A percentile compares a stretch with the other conserved stretches of the same genome.
Conservation (phyloP, 2,329 filamentous ascomycete species). For the Kalaharituber pfeilii region DNA sequence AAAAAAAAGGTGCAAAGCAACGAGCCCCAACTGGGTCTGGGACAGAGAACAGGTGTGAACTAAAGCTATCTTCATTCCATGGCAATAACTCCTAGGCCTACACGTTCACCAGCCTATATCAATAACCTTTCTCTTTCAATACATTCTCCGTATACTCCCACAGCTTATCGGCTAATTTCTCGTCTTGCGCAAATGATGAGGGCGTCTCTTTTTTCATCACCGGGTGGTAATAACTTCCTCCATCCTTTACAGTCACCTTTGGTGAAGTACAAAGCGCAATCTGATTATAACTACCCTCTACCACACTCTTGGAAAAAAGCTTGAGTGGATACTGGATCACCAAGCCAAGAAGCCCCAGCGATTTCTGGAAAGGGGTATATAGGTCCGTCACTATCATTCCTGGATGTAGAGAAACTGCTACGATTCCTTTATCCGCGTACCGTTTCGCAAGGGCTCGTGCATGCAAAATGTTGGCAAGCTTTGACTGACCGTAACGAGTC, state of each 20-base stretch:
- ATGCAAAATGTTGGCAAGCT: conserved; percentile 33
- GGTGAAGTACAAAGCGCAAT: conserved; percentile 10
- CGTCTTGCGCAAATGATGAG: not conserved
- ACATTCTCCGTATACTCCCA: not conserved
- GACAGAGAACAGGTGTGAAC: too few species aligned
- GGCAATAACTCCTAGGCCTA: too few species aligned
- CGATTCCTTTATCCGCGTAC: conserved; percentile 26
- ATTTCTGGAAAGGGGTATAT: conserved; percentile 1
- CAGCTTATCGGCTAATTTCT: not conserved
- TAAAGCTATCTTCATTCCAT: too few species aligned
- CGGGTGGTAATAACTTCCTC: conserved; percentile 10
- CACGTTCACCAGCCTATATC: too few species aligned
- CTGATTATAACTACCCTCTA: conserved; percentile 10
- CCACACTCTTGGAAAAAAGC: conserved; percentile 6
- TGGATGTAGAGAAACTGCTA: conserved; percentile 28
- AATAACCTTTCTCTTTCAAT: not conserved
- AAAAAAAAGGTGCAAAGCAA: too few species aligned
- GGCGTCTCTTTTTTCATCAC: not conserved
- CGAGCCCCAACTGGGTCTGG: too few species aligned
- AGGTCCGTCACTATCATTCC: conserved; percentile 28
- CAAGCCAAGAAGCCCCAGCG: not conserved
- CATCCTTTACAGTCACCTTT: conserved; percentile 11
- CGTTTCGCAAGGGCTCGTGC: conserved; percentile 25
- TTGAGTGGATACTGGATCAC: not conserved
- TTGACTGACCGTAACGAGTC: conserved; percentile 31